phyloP scores from a whole-genome alignment of 371 early-diverging fungal genomes.

The Smittium culicis region DNA sequence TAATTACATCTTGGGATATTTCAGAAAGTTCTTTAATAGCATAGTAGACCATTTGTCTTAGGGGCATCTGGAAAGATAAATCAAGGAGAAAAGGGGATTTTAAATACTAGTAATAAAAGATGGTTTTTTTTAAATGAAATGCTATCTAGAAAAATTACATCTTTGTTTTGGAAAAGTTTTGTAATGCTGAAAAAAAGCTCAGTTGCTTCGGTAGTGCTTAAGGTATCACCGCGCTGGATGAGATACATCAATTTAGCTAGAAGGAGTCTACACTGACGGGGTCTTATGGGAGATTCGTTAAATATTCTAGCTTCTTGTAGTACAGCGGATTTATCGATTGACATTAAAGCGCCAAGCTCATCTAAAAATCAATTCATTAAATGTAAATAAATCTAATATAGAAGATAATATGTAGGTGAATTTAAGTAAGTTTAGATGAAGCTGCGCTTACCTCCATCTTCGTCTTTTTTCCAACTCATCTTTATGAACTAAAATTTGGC shows the following conservation, averaged over 20 bases:
- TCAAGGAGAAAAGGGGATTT: not conserved
- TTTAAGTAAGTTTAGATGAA: not conserved
- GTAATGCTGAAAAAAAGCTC: conserved; percentile 94
- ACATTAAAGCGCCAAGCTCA: conserved; percentile 34
- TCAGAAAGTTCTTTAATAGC: conserved; percentile 90
- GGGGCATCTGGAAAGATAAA: conserved; percentile 41
- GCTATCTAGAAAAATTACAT: conserved; percentile 46
- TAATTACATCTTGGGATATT: conserved; percentile 89
- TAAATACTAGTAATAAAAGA: not conserved
- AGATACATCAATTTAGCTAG: conserved; percentile 88
- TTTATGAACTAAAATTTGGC: not conserved
- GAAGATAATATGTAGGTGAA: not conserved
- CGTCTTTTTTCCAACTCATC: conserved; percentile 34
- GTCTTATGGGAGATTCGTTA: conserved; percentile 90
- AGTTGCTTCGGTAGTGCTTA: conserved; percentile 86
- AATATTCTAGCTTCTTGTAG: conserved; percentile 93
- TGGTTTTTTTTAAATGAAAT: not conserved
- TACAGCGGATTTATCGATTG: conserved; percentile 80
- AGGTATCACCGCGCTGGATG: conserved; percentile 75
- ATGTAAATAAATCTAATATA: not conserved
- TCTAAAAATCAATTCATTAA: conserved; percentile 10
- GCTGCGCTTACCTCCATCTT: conserved; percentile 27
- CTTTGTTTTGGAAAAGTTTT: conserved; percentile 91
- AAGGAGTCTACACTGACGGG: conserved; percentile 79
- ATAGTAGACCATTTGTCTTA: conserved; percentile 93